Conservation (phyloP, 106 monocot species). For the Amphibolis antarctica region DNA sequence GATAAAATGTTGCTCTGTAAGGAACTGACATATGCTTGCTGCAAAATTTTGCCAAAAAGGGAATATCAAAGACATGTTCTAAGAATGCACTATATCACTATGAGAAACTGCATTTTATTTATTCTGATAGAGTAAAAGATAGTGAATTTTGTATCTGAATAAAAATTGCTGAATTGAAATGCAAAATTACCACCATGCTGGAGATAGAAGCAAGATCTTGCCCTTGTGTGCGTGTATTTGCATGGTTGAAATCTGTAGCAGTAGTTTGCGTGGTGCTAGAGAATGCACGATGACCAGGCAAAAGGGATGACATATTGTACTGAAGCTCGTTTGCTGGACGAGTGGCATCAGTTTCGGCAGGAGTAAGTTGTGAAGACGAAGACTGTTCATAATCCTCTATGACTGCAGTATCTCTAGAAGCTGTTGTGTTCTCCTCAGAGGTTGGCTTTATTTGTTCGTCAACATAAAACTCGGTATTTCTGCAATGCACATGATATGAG, state of each 20-base stretch:
- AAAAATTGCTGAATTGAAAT: not conserved
- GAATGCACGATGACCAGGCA: conserved; percentile 46
- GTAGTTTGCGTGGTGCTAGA: conserved; percentile 33
- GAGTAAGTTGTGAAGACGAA: conserved; percentile 48
- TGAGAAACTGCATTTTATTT: not conserved
- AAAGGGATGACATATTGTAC: conserved; percentile 39
- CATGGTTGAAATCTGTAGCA: conserved; percentile 10
- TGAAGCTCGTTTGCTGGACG: conserved; percentile 37
- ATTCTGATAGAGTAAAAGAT: not conserved
- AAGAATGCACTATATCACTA: not conserved
- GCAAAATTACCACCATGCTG: conserved; percentile 50
- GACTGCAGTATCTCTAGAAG: conserved; percentile 13
- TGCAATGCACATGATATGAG: conserved; percentile 14
- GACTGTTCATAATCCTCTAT: conserved; percentile 34
- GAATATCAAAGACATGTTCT: not conserved
- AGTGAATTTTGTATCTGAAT: not conserved
- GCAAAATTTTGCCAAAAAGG: conserved; percentile 4
- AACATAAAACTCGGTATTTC: conserved; percentile 55
- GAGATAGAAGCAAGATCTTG: conserved; percentile 57
- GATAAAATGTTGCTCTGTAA: conserved; percentile 47
- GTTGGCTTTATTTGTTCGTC: conserved; percentile 31
- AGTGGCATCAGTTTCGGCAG: conserved; percentile 29
- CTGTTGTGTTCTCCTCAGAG: conserved; percentile 26
- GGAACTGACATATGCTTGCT: conserved; percentile 65
- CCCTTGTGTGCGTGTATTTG: conserved; percentile 36